A percentile compares a stretch with the other conserved stretches of the same genome.
These are phyloP conservation scores for Saururus chinensis DNA, from an alignment of 164 flowering plant genomes.

Conservation along the genomic window DNA sequence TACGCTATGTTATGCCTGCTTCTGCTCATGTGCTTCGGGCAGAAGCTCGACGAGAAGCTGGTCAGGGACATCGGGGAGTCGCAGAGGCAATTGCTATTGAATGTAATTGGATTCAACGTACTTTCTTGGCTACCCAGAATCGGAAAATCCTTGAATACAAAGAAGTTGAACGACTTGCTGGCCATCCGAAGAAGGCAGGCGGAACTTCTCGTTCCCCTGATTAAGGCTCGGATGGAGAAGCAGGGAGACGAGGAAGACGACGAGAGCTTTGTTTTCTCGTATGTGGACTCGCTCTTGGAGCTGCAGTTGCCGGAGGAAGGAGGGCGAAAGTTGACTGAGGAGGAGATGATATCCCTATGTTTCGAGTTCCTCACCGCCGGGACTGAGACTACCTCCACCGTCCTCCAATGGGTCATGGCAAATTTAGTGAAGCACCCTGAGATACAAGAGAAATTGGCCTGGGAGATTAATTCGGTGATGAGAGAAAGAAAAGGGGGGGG, in stretches of 20 bases:
- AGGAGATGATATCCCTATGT: slow-evolving; percentile 20
- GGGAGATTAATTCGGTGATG: neutral
- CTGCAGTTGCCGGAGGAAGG: slow-evolving; percentile 33
- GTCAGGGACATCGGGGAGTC: neutral
- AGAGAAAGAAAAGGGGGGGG: neutral
- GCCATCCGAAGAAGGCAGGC: slow-evolving; percentile 11
- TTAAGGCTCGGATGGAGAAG: slow-evolving; percentile 2
- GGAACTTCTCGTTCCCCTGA: slow-evolving; percentile 13
- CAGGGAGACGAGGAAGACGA: neutral
- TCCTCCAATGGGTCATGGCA: slow-evolving; percentile 28
- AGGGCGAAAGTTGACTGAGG: slow-evolving; percentile 20
- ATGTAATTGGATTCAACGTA: too few relatives aligned
- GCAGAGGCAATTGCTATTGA: too few relatives aligned
- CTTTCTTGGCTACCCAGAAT: too few relatives aligned
- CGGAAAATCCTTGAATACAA: too few relatives aligned
- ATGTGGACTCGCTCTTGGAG: slow-evolving; percentile 19
- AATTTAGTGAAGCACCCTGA: slow-evolving; percentile 20
- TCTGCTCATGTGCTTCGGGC: too few relatives aligned
- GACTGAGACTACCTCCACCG: slow-evolving; percentile 22
- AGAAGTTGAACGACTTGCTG: neutral
- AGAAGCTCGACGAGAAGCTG: neutral
- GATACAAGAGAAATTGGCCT: slow-evolving; percentile 1
- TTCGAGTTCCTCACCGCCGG: slow-evolving; percentile 30
- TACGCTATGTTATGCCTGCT: too few relatives aligned
- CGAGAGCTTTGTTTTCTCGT: slow-evolving; percentile 3